Evolutionary conservation across 352 stramenopile genomes (phyloP).

Genomic region (Phytophthora boehmeriae): DNA sequence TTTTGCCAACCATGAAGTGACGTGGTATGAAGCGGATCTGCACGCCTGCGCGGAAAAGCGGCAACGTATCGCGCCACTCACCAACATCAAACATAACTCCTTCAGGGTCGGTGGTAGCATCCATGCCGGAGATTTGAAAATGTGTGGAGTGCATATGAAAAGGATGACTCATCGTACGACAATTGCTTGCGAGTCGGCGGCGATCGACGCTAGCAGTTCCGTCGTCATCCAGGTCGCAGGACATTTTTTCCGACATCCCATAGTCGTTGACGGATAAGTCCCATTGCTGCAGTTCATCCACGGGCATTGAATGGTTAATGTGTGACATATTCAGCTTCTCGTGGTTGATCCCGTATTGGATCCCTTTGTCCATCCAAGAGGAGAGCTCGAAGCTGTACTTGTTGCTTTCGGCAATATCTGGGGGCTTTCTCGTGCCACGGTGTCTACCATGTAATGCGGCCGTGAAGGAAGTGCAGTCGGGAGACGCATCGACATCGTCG

Average conservation of each 20-base stretch:
- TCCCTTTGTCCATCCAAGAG: constrained; percentile 62
- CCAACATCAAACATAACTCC: constrained; percentile 60
- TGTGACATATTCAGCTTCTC: constrained; percentile 44
- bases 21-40: constrained; percentile 72
- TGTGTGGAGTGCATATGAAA: constrained; percentile 85
- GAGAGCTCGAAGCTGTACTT: constrained; percentile 81
- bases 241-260: constrained; percentile 31
- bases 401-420: constrained; percentile 36
- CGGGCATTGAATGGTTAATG: constrained; percentile 73
- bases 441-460: constrained; percentile 66
- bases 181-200: constrained; percentile 34
- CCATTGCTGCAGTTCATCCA: constrained; percentile 75
- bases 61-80: constrained; percentile 82
- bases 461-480: constrained; percentile 47
- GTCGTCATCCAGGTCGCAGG: constrained; percentile 43
- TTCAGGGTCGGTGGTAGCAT: constrained; percentile 51
- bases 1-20: constrained; percentile 65
- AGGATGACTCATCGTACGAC: constrained; percentile 76
- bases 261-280: constrained; percentile 67
- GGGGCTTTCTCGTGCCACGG: constrained; percentile 16
- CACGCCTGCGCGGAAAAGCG: constrained; percentile 65
- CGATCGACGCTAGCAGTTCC: constrained; percentile 16
- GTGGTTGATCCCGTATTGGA: constrained; percentile 73
- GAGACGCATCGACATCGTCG: constrained; percentile 31
- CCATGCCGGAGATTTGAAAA: constrained; percentile 66